phyloP scores from a whole-genome alignment of 139 green algal species.

The Chlorella sp. region DNA sequence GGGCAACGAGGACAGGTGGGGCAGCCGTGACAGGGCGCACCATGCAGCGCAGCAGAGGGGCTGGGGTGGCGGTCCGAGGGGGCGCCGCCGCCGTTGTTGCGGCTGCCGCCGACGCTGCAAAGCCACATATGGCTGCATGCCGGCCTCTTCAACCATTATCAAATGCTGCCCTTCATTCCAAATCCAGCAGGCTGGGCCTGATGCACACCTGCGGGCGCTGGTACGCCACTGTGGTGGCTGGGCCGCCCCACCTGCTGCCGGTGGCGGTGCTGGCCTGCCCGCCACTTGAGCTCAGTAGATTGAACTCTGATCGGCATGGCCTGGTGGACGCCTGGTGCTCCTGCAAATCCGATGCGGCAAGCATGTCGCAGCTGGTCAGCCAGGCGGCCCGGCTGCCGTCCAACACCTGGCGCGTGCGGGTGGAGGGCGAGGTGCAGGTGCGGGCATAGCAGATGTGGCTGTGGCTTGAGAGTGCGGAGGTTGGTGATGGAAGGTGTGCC shows the following conservation, averaged over 20 bases:
- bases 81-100: too few relatives aligned
- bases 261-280: neutral
- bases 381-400: neutral
- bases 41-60: too few relatives aligned
- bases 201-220: neutral
- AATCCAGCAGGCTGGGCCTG: neutral
- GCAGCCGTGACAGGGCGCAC: too few relatives aligned
- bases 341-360: too few relatives aligned
- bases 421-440: neutral
- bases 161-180: neutral
- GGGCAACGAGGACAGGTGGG: neutral
- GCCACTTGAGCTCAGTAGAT: neutral
- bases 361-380: neutral
- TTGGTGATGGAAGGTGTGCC: neutral
- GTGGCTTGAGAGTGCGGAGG: too few relatives aligned
- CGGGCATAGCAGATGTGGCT: too few relatives aligned
- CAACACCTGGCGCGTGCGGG: neutral
- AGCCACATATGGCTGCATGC: too few relatives aligned
- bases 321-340: neutral
- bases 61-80: too few relatives aligned
- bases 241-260: neutral
- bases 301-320: neutral
- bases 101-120: too few relatives aligned
- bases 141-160: too few relatives aligned
- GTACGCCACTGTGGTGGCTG: neutral